phyloP scores from a whole-genome alignment of 768 basidiomycete species.

The Pleurotus ostreatus region DNA sequence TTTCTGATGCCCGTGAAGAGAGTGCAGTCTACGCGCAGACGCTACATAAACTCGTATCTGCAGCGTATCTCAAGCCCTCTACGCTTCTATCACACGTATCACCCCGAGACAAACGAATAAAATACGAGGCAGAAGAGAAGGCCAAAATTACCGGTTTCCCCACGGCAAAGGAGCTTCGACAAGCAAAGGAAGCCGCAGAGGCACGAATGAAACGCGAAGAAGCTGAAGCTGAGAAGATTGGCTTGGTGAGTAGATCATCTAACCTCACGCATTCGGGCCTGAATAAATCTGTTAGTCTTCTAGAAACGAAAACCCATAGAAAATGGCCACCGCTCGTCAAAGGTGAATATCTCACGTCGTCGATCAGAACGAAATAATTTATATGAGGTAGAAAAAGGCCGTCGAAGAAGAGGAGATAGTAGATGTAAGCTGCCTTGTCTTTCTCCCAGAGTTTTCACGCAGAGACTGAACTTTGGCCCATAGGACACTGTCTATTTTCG shows the following conservation, averaged over 20 bases:
- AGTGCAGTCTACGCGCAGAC: constrained; percentile 51
- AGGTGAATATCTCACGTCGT: constrained; percentile 32
- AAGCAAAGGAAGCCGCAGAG: constrained; percentile 64
- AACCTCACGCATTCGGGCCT: constrained; percentile 2
- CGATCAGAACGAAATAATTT: neutral
- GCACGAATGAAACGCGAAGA: constrained; percentile 65
- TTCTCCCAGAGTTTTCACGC: constrained; percentile 5
- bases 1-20: constrained; percentile 11
- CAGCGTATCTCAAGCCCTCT: constrained; percentile 75
- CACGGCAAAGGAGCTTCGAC: constrained; percentile 72
- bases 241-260: constrained; percentile 50
- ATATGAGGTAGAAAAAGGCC: constrained; percentile 33
- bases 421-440: constrained; percentile 48
- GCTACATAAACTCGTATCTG: constrained; percentile 67
- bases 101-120: constrained; percentile 74
- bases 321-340: constrained; percentile 41
- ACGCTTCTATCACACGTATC: constrained; percentile 76
- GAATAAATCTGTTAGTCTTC: constrained; percentile 19
- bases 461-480: neutral
- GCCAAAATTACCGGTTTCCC: constrained; percentile 72
- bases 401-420: constrained; percentile 53
- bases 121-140: constrained; percentile 78
- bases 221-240: constrained; percentile 68
- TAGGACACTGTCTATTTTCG: constrained; percentile 77
- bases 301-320: constrained; percentile 67